phyloP scores from a whole-genome alignment of 2,329 filamentous ascomycete species.

The Pestalotiopsis sp. region DNA sequence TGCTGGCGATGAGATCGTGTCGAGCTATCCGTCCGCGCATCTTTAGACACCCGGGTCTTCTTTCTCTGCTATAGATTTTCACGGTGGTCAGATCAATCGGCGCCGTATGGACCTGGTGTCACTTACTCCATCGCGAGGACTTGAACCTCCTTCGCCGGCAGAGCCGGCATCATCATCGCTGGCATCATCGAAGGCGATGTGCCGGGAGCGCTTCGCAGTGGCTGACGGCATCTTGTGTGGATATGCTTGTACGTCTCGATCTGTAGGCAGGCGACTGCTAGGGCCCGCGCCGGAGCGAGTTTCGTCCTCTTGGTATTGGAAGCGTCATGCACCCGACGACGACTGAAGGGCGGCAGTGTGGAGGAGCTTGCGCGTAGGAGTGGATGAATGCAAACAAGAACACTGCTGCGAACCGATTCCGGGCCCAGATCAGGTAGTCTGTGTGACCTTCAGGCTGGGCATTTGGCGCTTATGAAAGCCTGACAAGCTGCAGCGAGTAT shows the following conservation, averaged over 20 bases:
- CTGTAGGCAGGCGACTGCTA: not conserved
- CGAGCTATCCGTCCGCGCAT: slow-evolving; percentile 17
- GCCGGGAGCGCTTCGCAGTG: slow-evolving; percentile 43
- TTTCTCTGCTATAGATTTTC: slow-evolving; percentile 32
- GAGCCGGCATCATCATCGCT: slow-evolving; percentile 35
- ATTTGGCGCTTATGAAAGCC: not conserved
- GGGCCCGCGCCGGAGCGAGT: not conserved
- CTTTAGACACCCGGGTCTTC: slow-evolving; percentile 36
- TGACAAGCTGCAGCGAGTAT: not conserved
- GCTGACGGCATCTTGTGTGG: slow-evolving; percentile 25
- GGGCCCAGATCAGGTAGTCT: too few relatives aligned
- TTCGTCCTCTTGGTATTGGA: not conserved
- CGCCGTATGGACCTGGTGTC: slow-evolving; percentile 6
- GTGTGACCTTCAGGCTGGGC: too few relatives aligned
- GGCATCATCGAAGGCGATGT: slow-evolving; percentile 30
- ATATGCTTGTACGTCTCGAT: not conserved
- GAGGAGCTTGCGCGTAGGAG: too few relatives aligned
- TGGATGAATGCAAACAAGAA: too few relatives aligned
- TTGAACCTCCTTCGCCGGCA: slow-evolving; percentile 41
- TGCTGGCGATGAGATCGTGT: not conserved
- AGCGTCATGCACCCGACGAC: not conserved
- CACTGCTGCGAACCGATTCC: too few relatives aligned
- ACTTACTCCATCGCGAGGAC: slow-evolving; percentile 40
- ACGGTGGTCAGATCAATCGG: slow-evolving; percentile 14
- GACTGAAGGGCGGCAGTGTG: too few relatives aligned